These are phyloP conservation scores for Kalmanozyma brasiliensis DNA, from an alignment of 1,284 basidiomycete genomes.

Conservation along the genomic window DNA sequence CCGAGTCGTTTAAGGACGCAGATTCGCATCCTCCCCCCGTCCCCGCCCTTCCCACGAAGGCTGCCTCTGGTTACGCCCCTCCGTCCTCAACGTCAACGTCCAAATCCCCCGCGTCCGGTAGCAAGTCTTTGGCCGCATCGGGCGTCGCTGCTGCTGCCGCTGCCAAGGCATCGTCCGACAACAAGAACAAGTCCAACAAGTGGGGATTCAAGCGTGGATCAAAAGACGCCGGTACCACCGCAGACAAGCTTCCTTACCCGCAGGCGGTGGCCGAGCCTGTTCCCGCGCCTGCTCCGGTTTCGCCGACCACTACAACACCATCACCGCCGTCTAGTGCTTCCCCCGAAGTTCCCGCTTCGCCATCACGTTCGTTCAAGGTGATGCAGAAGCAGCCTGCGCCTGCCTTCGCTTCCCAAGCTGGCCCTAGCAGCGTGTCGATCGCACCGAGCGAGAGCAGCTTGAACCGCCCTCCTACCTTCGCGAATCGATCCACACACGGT, in stretches of 20 bases:
- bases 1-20: slow-evolving; percentile 35
- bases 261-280: slow-evolving; percentile 25
- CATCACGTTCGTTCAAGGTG: slow-evolving; percentile 47
- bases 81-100: slow-evolving; percentile 12
- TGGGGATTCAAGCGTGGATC: slow-evolving; percentile 50
- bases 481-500: slow-evolving; percentile 25
- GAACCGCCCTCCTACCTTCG: slow-evolving; percentile 19
- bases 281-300: slow-evolving; percentile 1
- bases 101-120: background rate
- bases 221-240: slow-evolving; percentile 21
- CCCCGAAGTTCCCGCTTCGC: slow-evolving; percentile 21
- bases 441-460: slow-evolving; percentile 35
- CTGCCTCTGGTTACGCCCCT: background rate
- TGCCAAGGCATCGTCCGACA: slow-evolving; percentile 7
- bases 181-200: slow-evolving; percentile 27
- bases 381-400: slow-evolving; percentile 37
- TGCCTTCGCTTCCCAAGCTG: slow-evolving; percentile 15
- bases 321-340: slow-evolving; percentile 20
- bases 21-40: slow-evolving; percentile 41
- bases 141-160: slow-evolving; percentile 8
- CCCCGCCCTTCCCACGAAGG: slow-evolving; percentile 31
- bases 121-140: slow-evolving; percentile 1
- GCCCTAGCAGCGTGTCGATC: slow-evolving; percentile 31
- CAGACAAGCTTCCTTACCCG: slow-evolving; percentile 33
- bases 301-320: slow-evolving; percentile 14